phyloP scores from a whole-genome alignment of 2,329 filamentous ascomycete genomes.

The Gaeumannomyces tritici region DNA sequence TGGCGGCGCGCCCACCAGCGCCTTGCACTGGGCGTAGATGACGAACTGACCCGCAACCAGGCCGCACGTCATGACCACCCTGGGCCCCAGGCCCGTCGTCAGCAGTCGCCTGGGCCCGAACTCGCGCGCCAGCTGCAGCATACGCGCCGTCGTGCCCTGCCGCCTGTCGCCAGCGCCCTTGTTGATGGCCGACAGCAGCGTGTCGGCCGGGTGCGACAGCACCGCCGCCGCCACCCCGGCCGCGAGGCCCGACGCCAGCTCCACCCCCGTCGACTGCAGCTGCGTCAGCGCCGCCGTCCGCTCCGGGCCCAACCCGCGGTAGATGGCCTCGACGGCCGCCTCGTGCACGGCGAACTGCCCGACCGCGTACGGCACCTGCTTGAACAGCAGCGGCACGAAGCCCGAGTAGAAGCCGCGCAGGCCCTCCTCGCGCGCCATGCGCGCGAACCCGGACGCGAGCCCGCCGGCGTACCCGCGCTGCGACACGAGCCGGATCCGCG shows the following conservation, averaged over 20 bases:
- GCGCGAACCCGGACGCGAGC: conserved; percentile 60
- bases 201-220: conserved; percentile 81
- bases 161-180: conserved; percentile 39
- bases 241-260: conserved; percentile 76
- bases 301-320: conserved; percentile 53
- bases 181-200: conserved; percentile 44
- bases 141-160: conserved; percentile 37
- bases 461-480: conserved; percentile 69
- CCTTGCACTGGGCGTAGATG: conserved; percentile 45
- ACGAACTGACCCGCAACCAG: conserved; percentile 44
- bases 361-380: conserved; percentile 89
- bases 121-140: conserved; percentile 41
- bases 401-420: conserved; percentile 81
- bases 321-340: conserved; percentile 73
- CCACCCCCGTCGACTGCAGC: conserved; percentile 69
- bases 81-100: conserved; percentile 36
- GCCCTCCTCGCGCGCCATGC: conserved; percentile 68
- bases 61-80: conserved; percentile 43
- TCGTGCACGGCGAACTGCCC: conserved; percentile 93
- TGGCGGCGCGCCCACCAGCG: conserved; percentile 39
- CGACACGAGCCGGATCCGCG: conserved; percentile 67
- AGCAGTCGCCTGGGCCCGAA: conserved; percentile 40
- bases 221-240: conserved; percentile 84
- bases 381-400: conserved; percentile 78
- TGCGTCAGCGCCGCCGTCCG: conserved; percentile 59